Conservation (phyloP, 306 rosid genomes). For the Argentina anserina region DNA sequence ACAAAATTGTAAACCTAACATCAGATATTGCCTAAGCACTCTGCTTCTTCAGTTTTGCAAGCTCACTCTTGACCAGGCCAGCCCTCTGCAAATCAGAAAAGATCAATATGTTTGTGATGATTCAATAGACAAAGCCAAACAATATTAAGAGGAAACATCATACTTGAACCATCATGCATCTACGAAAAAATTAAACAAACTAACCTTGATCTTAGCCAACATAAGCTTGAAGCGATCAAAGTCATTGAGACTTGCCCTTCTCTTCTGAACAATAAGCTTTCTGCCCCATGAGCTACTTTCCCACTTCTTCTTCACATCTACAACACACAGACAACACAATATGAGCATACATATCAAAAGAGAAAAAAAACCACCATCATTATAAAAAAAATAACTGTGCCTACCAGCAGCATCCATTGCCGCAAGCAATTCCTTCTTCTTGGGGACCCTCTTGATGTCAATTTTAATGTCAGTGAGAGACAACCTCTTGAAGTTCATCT, state of each 20-base stretch:
- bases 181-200: not conserved
- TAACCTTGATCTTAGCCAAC: conserved; percentile 93
- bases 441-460: conserved; percentile 86
- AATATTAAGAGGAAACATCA: not conserved
- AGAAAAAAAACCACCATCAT: not conserved
- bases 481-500: conserved; percentile 85
- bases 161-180: not conserved
- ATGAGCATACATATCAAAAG: not conserved
- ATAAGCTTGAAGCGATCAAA: conserved; percentile 92
- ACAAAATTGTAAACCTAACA: conserved; percentile 36
- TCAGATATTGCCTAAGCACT: conserved; percentile 30
- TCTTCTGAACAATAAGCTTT: conserved; percentile 77
- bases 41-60: conserved; percentile 69
- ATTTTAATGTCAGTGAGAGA: conserved; percentile 85
- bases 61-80: conserved; percentile 77
- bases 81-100: conserved; percentile 60
- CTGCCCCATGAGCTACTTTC: conserved; percentile 97
- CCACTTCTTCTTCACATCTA: conserved; percentile 98
- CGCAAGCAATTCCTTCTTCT: conserved; percentile 79
- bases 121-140: not conserved
- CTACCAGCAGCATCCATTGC: conserved; percentile 93
- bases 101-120: not conserved
- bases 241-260: conserved; percentile 71
- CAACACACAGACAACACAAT: not conserved
- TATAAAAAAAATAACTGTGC: not conserved